Percentiles rank a stretch among this genome's conserved stretches.
Conservation (phyloP, 345 rosid species). For the Luvunga scandens region DNA sequence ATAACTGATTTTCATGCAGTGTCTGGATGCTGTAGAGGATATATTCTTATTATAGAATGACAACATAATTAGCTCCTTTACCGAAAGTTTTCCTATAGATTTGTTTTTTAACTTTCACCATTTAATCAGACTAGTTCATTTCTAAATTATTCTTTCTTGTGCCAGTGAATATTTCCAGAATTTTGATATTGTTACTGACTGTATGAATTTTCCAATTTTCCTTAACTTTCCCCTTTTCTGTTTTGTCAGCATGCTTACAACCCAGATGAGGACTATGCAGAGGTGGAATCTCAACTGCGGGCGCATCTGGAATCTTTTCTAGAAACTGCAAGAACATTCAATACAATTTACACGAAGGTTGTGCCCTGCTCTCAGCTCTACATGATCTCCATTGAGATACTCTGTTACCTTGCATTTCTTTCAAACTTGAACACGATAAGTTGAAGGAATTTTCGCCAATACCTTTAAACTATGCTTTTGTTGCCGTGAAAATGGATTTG, state of each 20-base stretch:
- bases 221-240: background rate
- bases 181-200: background rate
- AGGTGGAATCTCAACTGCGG: conserved; percentile 82
- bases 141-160: background rate
- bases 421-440: conserved; percentile 1
- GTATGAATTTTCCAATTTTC: background rate
- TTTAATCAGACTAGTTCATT: background rate
- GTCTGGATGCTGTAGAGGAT: too few relatives aligned
- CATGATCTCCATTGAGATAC: conserved; percentile 7
- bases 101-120: background rate
- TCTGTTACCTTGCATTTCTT: background rate
- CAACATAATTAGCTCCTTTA: background rate
- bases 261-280: conserved; percentile 88
- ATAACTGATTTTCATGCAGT: background rate
- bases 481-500: background rate
- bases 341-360: conserved; percentile 90
- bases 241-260: conserved; percentile 78
- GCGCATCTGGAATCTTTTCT: conserved; percentile 84
- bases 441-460: background rate
- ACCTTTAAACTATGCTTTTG: background rate
- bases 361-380: conserved; percentile 9
- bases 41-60: background rate
- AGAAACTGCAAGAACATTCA: conserved; percentile 93
- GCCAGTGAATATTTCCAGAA: background rate
- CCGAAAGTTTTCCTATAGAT: background rate